Conservation (phyloP, 352 stramenopile genomes). For the Peronospora farinosa region DNA sequence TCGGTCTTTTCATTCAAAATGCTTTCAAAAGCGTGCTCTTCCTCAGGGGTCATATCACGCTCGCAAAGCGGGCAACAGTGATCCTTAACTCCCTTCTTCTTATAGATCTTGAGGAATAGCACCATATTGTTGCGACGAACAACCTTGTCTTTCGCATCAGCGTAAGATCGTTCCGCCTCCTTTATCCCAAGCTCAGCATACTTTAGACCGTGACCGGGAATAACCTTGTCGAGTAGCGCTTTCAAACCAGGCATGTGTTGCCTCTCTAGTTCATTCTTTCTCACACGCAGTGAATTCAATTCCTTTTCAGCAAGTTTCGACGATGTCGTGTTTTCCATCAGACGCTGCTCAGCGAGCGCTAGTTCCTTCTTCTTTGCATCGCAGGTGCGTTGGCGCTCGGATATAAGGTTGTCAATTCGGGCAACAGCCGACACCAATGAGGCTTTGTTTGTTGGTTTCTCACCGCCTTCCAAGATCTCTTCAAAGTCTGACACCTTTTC, state of each 20-base stretch:
- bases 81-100: constrained; percentile 75
- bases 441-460: constrained; percentile 27
- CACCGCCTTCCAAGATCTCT: constrained; percentile 20
- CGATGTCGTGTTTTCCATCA: constrained; percentile 49
- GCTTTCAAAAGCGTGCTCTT: constrained; percentile 55
- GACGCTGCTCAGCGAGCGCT: constrained; percentile 24
- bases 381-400: constrained; percentile 17
- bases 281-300: constrained; percentile 27
- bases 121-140: constrained; percentile 75
- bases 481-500: constrained; percentile 49
- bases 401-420: constrained; percentile 26
- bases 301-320: constrained; percentile 48
- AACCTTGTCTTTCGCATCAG: constrained; percentile 80
- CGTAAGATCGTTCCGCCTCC: constrained; percentile 53
- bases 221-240: constrained; percentile 40
- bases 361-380: constrained; percentile 29
- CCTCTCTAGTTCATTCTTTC: constrained; percentile 53
- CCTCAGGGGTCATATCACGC: constrained; percentile 46
- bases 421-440: constrained; percentile 23
- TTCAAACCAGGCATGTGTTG: constrained; percentile 48
- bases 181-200: constrained; percentile 46
- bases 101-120: constrained; percentile 79
- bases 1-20: constrained; percentile 72
- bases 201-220: constrained; percentile 37
- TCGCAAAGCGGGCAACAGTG: constrained; percentile 74